Base-by-base conservation (phyloP, 2,329 filamentous ascomycete genomes). In the Ceratocystis cacaofunesta region DNA sequence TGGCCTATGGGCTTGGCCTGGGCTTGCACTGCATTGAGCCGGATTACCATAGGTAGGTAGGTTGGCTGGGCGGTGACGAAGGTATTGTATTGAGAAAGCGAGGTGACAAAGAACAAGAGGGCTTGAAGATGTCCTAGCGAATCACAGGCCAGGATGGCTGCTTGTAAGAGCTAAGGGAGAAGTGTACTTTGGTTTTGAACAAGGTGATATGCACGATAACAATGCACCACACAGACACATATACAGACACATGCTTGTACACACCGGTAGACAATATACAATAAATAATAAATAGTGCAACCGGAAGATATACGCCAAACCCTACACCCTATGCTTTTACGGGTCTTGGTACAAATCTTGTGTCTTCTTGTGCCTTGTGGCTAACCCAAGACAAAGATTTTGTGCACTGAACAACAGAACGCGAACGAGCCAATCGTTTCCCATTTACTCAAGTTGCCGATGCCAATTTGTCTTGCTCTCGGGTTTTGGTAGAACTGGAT, bases 211-310 rank as follows among this genome's bases (percentile, higher is more conserved):
- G 30, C 55, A 36, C 28, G 17, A 62, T 32, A 32, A 25, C 19
- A 25, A 61, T 46, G 30, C 60, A 61, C 36, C 32, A 61, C 36
- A 8, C 60, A 61, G 30, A 61, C 57, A 30, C 57, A 43, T n/a
- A 41, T 36, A 43, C 17, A 43, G 7, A 61, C 36, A 22, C 48
- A 25, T 52, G 36, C 36, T 41, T 41, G 48, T 30, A 61, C 36
- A 61, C 15, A 44, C n/a, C 22, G 36, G n/a, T 19, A 58, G 28
- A 58, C 55, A 32, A 28, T 12, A 7, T 5, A 17, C 10, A 15
- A 30, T 25, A 28, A 15, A 57, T 12, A 7, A 25, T 2, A 30
- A 25, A 17, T 12, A 50, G n/a, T 50, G 5, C 48, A 19, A 50
- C 36, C 12, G 46, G 46, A 48, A 7, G 46, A 22, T n/a, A 19